phyloP scores from a whole-genome alignment of 1,284 basidiomycete species.

The Leucoagaricus sp. region DNA sequence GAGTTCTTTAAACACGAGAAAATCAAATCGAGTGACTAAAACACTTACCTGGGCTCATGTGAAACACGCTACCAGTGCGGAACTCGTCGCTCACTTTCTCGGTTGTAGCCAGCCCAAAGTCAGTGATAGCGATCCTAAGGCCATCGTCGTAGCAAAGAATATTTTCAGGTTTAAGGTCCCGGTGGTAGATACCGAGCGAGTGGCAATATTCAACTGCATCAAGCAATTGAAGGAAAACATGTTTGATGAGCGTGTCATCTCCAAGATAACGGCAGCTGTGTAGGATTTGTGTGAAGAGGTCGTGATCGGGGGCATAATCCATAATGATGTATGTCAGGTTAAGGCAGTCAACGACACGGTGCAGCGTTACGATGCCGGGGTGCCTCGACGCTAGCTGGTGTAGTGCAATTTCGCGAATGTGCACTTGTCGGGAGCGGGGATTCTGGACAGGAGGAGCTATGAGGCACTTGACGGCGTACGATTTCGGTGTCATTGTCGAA shows the following conservation, averaged over 20 bases:
- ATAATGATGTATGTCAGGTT: slow-evolving; percentile 72
- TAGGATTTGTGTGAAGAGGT: slow-evolving; percentile 88
- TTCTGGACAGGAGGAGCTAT: slow-evolving; percentile 55
- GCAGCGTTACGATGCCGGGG: slow-evolving; percentile 88
- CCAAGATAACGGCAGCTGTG: slow-evolving; percentile 75
- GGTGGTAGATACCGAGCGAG: slow-evolving; percentile 90
- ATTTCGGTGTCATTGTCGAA: slow-evolving; percentile 44
- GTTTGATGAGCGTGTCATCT: slow-evolving; percentile 80
- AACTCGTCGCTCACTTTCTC: slow-evolving; percentile 90
- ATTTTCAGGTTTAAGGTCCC: slow-evolving; percentile 98
- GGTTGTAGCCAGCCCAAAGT: slow-evolving; percentile 96
- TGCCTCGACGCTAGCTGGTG: slow-evolving; percentile 85
- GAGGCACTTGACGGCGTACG: slow-evolving; percentile 92
- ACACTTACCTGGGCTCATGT: slow-evolving; percentile 88
- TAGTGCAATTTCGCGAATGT: slow-evolving; percentile 81
- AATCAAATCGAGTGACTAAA: slow-evolving; percentile 9
- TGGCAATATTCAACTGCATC: slow-evolving; percentile 93
- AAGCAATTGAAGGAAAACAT: slow-evolving; percentile 90
- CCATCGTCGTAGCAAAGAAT: slow-evolving; percentile 87
- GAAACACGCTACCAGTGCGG: slow-evolving; percentile 94
- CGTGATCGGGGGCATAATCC: slow-evolving; percentile 85
- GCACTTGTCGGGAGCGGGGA: slow-evolving; percentile 68
- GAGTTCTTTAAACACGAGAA: slow-evolving; percentile 2
- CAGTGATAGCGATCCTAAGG: slow-evolving; percentile 85
- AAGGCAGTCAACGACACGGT: slow-evolving; percentile 82